phyloP scores from a whole-genome alignment of 2,329 filamentous ascomycete genomes.

The Graphiopsis chlorocephala region DNA sequence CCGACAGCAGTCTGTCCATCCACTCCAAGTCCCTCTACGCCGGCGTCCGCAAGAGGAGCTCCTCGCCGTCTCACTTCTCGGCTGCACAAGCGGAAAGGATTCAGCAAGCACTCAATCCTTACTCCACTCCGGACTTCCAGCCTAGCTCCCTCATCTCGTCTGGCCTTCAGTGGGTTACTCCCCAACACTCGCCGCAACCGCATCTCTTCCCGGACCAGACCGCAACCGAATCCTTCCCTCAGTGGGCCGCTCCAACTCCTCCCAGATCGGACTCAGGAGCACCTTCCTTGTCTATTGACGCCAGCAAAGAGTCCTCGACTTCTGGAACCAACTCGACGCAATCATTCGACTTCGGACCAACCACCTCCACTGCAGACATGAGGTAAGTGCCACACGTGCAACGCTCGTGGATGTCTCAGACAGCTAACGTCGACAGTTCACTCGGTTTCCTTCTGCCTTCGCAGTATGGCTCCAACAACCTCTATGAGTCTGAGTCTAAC shows the following conservation, averaged over 20 bases:
- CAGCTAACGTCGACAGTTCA: slow-evolving; percentile 26
- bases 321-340: slow-evolving; percentile 22
- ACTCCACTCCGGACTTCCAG: slow-evolving; percentile 10
- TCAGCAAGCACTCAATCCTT: slow-evolving; percentile 7
- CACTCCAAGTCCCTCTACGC: slow-evolving; percentile 12
- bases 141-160: slow-evolving; percentile 13
- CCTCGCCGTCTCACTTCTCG: slow-evolving; percentile 15
- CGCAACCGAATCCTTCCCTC: slow-evolving; percentile 28
- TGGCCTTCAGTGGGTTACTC: slow-evolving; percentile 31
- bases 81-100: slow-evolving; percentile 14
- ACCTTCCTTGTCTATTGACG: slow-evolving; percentile 31
- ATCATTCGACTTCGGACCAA: slow-evolving; percentile 29
- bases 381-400: slow-evolving; percentile 26
- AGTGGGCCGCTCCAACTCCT: slow-evolving; percentile 34
- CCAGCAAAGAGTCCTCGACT: slow-evolving; percentile 27
- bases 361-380: slow-evolving; percentile 33
- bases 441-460: slow-evolving; percentile 37
- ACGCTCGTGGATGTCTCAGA: background rate
- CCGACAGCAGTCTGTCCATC: slow-evolving; percentile 14
- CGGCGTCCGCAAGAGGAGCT: slow-evolving; percentile 13
- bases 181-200: slow-evolving; percentile 34
- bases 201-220: slow-evolving; percentile 25
- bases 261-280: slow-evolving; percentile 35
- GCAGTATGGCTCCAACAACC: slow-evolving; percentile 31
- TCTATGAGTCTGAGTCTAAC: slow-evolving; percentile 30